Conservation (phyloP, 257 asterid species). For the Solanum ossicruentum region DNA sequence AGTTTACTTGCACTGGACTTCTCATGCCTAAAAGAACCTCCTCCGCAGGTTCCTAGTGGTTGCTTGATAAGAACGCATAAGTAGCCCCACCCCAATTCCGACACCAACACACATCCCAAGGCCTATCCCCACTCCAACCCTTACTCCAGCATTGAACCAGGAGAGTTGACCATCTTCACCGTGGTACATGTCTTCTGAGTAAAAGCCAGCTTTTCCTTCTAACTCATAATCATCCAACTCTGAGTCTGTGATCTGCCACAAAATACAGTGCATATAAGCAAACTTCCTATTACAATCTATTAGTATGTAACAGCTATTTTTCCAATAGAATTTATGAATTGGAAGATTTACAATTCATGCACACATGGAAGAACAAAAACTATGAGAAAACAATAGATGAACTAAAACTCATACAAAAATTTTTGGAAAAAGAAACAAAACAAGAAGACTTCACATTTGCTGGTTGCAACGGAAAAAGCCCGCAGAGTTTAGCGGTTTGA, state of each 20-base stretch:
- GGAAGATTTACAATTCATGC: background rate
- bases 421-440: background rate
- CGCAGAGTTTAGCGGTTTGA: background rate
- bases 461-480: background rate
- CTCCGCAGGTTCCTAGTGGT: constrained; percentile 35
- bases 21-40: constrained; percentile 28
- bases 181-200: constrained; percentile 35
- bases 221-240: constrained; percentile 28
- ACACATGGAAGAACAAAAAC: background rate
- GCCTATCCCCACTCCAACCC: constrained; percentile 56
- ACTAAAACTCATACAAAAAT: background rate
- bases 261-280: background rate
- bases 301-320: background rate
- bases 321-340: background rate
- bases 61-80: constrained; percentile 40
- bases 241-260: constrained; percentile 22
- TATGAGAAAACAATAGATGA: background rate
- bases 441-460: background rate
- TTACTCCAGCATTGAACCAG: constrained; percentile 52
- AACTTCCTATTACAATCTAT: background rate
- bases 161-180: constrained; percentile 51
- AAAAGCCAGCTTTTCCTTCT: constrained; percentile 30
- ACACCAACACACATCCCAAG: constrained; percentile 57
- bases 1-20: background rate
- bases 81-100: constrained; percentile 46